phyloP scores from a whole-genome alignment of 768 basidiomycete genomes.

The Flagelloscypha sp. region DNA sequence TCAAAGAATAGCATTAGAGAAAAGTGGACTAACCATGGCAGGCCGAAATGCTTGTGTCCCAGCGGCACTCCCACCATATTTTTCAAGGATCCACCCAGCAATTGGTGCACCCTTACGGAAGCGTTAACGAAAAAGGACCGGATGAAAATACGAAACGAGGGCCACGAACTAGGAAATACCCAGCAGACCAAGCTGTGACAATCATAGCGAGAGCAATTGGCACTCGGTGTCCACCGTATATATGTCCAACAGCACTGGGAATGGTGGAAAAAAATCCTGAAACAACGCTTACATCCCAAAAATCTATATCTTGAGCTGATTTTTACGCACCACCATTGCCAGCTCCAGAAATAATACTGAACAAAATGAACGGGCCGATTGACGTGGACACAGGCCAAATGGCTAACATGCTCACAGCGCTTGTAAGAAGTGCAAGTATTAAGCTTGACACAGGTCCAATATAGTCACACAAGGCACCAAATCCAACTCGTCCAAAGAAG shows the following conservation, averaged over 20 bases:
- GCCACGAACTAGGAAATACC: conserved; percentile 17
- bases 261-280: conserved; percentile 26
- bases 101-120: conserved; percentile 18
- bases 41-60: conserved; percentile 18
- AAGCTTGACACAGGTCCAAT: conserved; percentile 23
- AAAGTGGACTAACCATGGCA: conserved; percentile 23
- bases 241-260: conserved; percentile 21
- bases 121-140: neutral
- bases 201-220: conserved; percentile 26
- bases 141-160: neutral
- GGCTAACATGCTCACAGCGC: conserved; percentile 20
- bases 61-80: conserved; percentile 15
- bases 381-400: conserved; percentile 21
- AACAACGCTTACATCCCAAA: no score
- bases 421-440: conserved; percentile 18
- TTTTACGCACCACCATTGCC: conserved; percentile 25
- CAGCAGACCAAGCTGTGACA: conserved; percentile 21
- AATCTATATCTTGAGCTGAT: no score
- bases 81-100: conserved; percentile 20
- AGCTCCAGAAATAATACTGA: conserved; percentile 19
- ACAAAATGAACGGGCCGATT: conserved; percentile 16
- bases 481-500: conserved; percentile 22
- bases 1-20: no score
- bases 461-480: conserved; percentile 20
- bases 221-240: conserved; percentile 21